Conservation (phyloP, 2,329 filamentous ascomycete genomes). For the Aspergillus ustus region DNA sequence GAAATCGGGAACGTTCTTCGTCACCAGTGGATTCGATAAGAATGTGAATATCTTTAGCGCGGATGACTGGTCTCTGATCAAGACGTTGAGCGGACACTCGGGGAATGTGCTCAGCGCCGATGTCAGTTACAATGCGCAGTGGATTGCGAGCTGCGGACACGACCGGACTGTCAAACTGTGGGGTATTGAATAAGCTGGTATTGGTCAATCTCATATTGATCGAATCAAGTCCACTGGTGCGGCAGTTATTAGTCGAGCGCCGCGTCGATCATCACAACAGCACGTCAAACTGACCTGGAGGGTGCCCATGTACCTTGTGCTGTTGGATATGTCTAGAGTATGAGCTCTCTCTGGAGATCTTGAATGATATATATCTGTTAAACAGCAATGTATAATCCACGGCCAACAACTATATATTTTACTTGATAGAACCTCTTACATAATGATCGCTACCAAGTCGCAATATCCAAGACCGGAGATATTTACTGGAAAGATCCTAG, state of each 20-base stretch:
- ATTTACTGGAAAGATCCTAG: too few species aligned
- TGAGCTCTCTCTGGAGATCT: too few species aligned
- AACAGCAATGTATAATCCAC: too few species aligned
- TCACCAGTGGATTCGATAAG: constrained; percentile 89
- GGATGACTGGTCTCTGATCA: constrained; percentile 91
- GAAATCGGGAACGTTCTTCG: constrained; percentile 88
- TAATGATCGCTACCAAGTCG: too few species aligned
- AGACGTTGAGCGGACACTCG: constrained; percentile 86
- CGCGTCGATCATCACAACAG: not conserved
- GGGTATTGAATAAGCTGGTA: constrained; percentile 72
- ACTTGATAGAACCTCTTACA: too few species aligned
- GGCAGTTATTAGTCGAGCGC: constrained; percentile 40
- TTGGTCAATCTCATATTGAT: not conserved
- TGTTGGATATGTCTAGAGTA: too few species aligned
- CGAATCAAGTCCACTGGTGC: constrained; percentile 34
- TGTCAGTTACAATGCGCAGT: constrained; percentile 80
- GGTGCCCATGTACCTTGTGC: too few species aligned
- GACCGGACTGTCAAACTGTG: constrained; percentile 96
- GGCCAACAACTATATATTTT: too few species aligned
- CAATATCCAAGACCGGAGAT: too few species aligned
- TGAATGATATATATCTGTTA: too few species aligned
- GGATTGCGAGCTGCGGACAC: constrained; percentile 93
- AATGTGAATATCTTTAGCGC: constrained; percentile 95
- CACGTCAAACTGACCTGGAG: too few species aligned
- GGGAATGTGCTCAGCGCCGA: constrained; percentile 91